Base-by-base conservation (phyloP, 2,329 filamentous ascomycete genomes). In the Fusarium robinianum region DNA sequence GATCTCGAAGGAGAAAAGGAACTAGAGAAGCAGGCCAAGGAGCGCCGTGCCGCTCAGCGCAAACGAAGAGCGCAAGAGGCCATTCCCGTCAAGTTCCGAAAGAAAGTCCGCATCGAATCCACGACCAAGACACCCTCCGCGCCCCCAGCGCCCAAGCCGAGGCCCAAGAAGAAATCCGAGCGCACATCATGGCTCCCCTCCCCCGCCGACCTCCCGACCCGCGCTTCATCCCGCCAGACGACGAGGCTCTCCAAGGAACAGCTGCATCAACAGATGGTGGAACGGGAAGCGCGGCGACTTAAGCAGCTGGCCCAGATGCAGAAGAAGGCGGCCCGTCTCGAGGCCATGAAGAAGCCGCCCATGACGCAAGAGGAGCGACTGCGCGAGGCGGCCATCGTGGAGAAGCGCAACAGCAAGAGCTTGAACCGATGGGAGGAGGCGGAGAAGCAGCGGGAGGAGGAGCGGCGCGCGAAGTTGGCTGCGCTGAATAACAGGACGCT, bases 401-500 rank as follows among this genome's bases (percentile, higher is more conserved):
- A 97, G 69, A 86, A 87, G 67, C 78, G 85, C 60, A 96, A 99
- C 67, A 81, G 86, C 57, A 95, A 89, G 76, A 97, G 87, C 67
- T 72, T 96, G 62, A 96, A 92, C 63, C 80, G 89, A 42, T 97
- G 92, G 91, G 91, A 97, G 67, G 87, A 90, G 67, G 88, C 90
- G 6, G 94, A 99, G 71, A 90, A 90, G 69, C 84, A 87, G 65
- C 83, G 92, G 46, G 87, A 91, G 55, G 89, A 92, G 60, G 88
- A 95, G 63, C 80, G 92, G 49, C 80, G 83, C 53, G 87, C 84
- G 26, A 92, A 87, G 69, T 75, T 97, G 33, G 90, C 92, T 25
- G 94, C 92, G 10, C 74, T 97, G 57, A 88, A 95, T 61, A 89
- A 90, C 65, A 83, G 91, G 34, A 89, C 87, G 36, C 78, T 97